Evolutionary conservation across 2,329 filamentous ascomycete genomes (phyloP), one percentile per base, ranked within the genome.

Genomic region (Cladobotryum protrusum): DNA sequence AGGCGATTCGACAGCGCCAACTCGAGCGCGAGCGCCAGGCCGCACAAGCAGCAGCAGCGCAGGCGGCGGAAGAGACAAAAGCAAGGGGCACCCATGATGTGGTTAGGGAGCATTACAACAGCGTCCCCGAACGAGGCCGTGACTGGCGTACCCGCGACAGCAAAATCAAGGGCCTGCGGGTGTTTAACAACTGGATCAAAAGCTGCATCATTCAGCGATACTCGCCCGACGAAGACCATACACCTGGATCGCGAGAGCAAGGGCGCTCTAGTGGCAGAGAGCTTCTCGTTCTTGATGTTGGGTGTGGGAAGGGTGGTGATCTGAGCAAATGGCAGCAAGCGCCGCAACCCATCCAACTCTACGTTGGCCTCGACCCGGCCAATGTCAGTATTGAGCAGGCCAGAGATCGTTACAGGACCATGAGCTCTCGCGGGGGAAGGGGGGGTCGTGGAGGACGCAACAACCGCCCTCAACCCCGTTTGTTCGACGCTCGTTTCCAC

Each of bases 151-250:
- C 87, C 65, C 95, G 89, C 6, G 90, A 95, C 62, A 95, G 88
- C 67, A 86, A 88, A 61, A 99, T 99, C 74, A 96, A 95, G 71
- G 93, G 93, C 1, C 74, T 99, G 47, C 83, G 93, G 47, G 89
- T 87, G 58, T 93, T 96, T 75, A 99, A 99, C 73, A 99, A 99
- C 69, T 99, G 93, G 93, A 81, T 99, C 71, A 99, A 99, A 76
- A 96, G 89, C 64, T 92, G 88, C 45, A 82, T 97, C 59, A 97
- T 99, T 58, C 91, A 97, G 65, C 96, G 96, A 66, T 97, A 96
- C 71, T 89, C 89, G 4, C 87, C 87, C 0, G 83, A 85, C 56
- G 87, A 92, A 66, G 83, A 88, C 53, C 84, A 85, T 57, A 73
- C 79, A 1, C 80, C 84, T 2, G 79, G 79, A 36, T 81, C 78